Evolutionary conservation across 805 yeast genomes (phyloP).

Genomic region (Saturnispora mendoncae): DNA sequence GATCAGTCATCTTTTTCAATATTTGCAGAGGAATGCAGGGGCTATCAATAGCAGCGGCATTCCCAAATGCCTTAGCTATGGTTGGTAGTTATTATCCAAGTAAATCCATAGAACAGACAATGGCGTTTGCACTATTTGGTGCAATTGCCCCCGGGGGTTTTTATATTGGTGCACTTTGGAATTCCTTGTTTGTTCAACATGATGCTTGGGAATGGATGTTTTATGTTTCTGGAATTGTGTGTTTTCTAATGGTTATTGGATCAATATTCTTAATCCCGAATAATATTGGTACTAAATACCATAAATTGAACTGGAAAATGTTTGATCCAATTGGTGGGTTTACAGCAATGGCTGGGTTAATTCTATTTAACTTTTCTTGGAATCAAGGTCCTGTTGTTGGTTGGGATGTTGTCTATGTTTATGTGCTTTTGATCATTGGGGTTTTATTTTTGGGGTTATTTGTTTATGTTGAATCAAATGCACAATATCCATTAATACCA

Average conservation of each 20-base stretch:
- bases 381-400: constrained; percentile 70
- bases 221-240: constrained; percentile 38
- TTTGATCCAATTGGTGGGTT: constrained; percentile 49
- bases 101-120: constrained; percentile 38
- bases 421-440: constrained; percentile 47
- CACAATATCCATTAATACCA: constrained; percentile 25
- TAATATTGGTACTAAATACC: constrained; percentile 15
- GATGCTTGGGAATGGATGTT: constrained; percentile 58
- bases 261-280: constrained; percentile 34
- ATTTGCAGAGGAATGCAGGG: constrained; percentile 57
- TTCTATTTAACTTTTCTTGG: constrained; percentile 60
- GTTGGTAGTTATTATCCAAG: constrained; percentile 38
- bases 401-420: constrained; percentile 53
- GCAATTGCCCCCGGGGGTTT: constrained; percentile 60
- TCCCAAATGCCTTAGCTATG: constrained; percentile 56
- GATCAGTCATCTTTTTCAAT: constrained; percentile 41
- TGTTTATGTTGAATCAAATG: constrained; percentile 38
- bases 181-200: constrained; percentile 37
- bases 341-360: constrained; percentile 50
- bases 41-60: constrained; percentile 48
- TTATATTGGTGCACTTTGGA: constrained; percentile 43
- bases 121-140: constrained; percentile 50
- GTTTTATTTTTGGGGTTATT: constrained; percentile 36
- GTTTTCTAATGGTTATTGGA: constrained; percentile 26
- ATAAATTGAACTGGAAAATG: constrained; percentile 8